Evolutionary conservation across 805 yeast species (phyloP).

Genomic region (Candida bentonensis): DNA sequence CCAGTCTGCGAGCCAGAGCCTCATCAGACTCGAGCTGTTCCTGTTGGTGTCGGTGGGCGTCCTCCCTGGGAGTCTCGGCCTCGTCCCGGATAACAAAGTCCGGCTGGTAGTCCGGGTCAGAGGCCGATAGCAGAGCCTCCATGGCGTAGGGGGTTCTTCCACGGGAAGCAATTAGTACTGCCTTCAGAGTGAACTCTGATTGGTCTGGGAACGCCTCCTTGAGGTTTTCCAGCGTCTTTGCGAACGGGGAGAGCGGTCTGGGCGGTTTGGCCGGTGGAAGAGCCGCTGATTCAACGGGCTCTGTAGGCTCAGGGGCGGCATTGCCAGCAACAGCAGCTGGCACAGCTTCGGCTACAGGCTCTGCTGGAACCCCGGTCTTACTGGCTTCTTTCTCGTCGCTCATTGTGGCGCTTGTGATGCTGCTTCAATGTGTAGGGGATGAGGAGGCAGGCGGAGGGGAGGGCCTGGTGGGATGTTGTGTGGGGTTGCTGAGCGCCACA

Average conservation of each 20-base stretch:
- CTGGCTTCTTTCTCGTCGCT: constrained; percentile 8
- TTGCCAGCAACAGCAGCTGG: background rate
- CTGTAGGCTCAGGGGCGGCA: too few relatives aligned
- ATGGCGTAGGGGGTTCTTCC: constrained; percentile 73
- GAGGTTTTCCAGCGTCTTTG: constrained; percentile 41
- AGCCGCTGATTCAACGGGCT: too few relatives aligned
- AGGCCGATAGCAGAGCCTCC: constrained; percentile 61
- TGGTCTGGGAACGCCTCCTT: constrained; percentile 73
- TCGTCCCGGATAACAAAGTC: constrained; percentile 2
- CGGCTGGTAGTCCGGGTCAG: constrained; percentile 33
- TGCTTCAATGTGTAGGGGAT: too few relatives aligned
- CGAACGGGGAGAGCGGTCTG: constrained; percentile 51
- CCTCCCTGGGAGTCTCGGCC: constrained; percentile 7
- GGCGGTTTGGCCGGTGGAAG: constrained; percentile 29
- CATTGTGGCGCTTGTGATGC: too few relatives aligned
- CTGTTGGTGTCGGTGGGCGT: constrained; percentile 5
- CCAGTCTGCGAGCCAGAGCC: constrained; percentile 61
- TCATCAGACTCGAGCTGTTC: constrained; percentile 55
- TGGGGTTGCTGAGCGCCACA: too few relatives aligned
- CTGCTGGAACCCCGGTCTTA: constrained; percentile 8
- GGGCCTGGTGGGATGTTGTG: too few relatives aligned
- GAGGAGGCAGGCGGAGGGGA: too few relatives aligned
- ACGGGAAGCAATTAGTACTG: constrained; percentile 68
- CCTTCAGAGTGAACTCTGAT: constrained; percentile 56
- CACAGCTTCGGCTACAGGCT: background rate